These are phyloP conservation scores for Vicia villosa DNA, from an alignment of 306 rosid genomes.

Conservation along the genomic window DNA sequence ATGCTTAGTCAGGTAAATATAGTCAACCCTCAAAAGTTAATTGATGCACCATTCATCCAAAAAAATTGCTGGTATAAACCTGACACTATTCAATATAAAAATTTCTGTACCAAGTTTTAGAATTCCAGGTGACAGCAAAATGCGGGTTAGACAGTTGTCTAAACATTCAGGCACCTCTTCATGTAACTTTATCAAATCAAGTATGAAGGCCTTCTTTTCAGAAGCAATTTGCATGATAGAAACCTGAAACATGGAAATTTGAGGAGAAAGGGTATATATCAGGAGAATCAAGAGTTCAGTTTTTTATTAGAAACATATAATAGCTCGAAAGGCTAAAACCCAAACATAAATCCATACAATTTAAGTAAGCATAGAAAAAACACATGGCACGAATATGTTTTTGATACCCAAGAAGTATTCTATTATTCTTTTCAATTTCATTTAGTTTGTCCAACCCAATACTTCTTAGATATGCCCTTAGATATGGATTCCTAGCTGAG, in stretches of 20 bases:
- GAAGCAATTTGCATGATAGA: slow-evolving; percentile 96
- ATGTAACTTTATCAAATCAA: slow-evolving; percentile 80
- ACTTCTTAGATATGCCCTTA: neutral
- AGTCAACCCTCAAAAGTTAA: slow-evolving; percentile 31
- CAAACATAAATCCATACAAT: slow-evolving; percentile 13
- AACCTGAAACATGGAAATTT: slow-evolving; percentile 63
- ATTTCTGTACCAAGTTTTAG: slow-evolving; percentile 82
- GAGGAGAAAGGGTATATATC: slow-evolving; percentile 14
- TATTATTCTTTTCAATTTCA: neutral
- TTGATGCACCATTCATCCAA: slow-evolving; percentile 6
- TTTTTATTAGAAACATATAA: slow-evolving; percentile 31
- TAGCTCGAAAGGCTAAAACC: neutral
- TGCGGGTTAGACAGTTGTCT: slow-evolving; percentile 67
- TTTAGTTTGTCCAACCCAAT: neutral
- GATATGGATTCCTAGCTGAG: neutral
- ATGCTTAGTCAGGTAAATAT: slow-evolving; percentile 27
- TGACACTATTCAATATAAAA: slow-evolving; percentile 26
- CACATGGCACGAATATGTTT: neutral
- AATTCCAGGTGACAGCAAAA: slow-evolving; percentile 74
- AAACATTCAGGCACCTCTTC: slow-evolving; percentile 63
- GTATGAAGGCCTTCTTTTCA: slow-evolving; percentile 68
- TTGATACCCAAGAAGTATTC: neutral
- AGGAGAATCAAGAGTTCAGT: slow-evolving; percentile 17
- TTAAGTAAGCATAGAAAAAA: slow-evolving; percentile 30
- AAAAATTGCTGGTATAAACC: slow-evolving; percentile 12